Evolutionary conservation across 2,329 filamentous ascomycete genomes (phyloP), one percentile per base, ranked within the genome.

Genomic region (Penicillium hordei): DNA sequence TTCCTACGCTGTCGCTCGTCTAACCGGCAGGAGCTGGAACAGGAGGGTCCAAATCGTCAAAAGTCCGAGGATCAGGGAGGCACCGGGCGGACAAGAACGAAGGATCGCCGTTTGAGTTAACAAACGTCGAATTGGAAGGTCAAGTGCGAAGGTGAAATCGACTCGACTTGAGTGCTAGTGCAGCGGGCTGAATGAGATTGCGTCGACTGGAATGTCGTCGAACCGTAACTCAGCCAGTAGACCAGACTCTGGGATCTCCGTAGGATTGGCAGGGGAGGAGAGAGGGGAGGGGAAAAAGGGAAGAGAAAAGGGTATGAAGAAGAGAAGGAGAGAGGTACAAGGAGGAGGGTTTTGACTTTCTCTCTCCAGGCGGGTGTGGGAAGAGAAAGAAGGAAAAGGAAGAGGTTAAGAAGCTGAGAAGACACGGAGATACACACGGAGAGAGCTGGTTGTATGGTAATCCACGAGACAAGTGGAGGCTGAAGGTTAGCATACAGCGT

Each of bases 351-450:
- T 68, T 66, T 65, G 45, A 59, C 58, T 62, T 68, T 75, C 73
- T 75, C 73, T 74, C 73, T 76, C 72, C 73, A 76, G 72, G 68
- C 72, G 71, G 72, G 69, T 76, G 72, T 74, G 72, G 69, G 63
- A 69, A 67, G 67, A 66, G 67, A 71, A 73, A 72, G 68, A 31
- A 66, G 65, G 67, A 70, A 66, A 61, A 64, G 64, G 63, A 55
- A 54, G 61, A 64, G 60, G 57, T 55, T 59, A 50, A 56, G 57
- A 55, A 43, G 52, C 60, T 66, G 63, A 66, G 65, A 66, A 68
- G 60, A 67, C 60, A 68, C 66, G 59, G 63, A 69, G 65, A 69
- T 59, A 65, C 65, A 39, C 40, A 29, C 25, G 48, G 34, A 46
- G 56, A 57, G 51, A 63, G 62, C 59, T 60, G 42, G 64, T 59